These are phyloP conservation scores for Sphaerostilbella broomeana DNA, from an alignment of 2,329 filamentous ascomycete genomes.

Conservation along the genomic window DNA sequence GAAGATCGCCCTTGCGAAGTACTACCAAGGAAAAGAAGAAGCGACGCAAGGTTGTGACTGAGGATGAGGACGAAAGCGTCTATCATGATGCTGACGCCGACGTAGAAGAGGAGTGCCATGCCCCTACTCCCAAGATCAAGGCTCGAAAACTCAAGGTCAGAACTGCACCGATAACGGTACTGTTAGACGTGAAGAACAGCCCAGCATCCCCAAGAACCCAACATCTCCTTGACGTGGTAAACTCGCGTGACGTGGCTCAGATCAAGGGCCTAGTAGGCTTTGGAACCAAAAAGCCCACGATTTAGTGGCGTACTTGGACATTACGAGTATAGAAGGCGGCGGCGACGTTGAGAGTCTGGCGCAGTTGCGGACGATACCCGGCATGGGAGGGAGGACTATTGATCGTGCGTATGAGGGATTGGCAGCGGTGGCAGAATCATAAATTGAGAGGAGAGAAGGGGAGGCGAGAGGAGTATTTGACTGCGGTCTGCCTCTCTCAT, in stretches of 20 bases:
- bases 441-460: neutral
- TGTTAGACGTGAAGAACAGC: constrained; percentile 35
- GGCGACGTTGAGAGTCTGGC: constrained; percentile 40
- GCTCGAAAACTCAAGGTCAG: constrained; percentile 27
- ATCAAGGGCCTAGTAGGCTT: constrained; percentile 65
- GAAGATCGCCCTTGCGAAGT: constrained; percentile 11
- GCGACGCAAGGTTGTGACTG: constrained; percentile 17
- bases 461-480: neutral
- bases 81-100: constrained; percentile 18
- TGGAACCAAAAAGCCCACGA: constrained; percentile 64
- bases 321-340: constrained; percentile 34
- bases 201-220: constrained; percentile 49
- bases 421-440: constrained; percentile 11
- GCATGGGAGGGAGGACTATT: constrained; percentile 50
- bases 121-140: constrained; percentile 21
- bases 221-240: constrained; percentile 62
- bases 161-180: constrained; percentile 17
- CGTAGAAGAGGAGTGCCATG: constrained; percentile 23
- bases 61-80: constrained; percentile 7
- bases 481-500: too few relatives aligned
- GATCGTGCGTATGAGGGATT: constrained; percentile 51
- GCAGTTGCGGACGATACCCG: constrained; percentile 48
- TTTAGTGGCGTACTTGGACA: constrained; percentile 49
- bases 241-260: constrained; percentile 59
- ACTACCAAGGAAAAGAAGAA: constrained; percentile 17